These are phyloP conservation scores for Rhodotorula toruloides DNA, from an alignment of 768 basidiomycete species.

Conservation along the genomic window DNA sequence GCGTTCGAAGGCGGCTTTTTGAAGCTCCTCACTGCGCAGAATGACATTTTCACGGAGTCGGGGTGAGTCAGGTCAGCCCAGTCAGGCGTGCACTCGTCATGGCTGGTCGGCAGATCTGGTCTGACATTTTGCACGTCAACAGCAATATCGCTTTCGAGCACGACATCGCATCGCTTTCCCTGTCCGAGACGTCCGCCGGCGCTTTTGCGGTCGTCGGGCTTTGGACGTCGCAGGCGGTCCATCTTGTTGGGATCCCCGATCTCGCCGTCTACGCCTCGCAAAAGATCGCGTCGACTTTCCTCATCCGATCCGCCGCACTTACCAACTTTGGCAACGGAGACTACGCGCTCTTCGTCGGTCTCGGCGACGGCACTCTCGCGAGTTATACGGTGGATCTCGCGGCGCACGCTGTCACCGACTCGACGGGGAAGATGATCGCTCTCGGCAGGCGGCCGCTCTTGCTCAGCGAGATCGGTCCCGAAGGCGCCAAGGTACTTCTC, in stretches of 20 bases:
- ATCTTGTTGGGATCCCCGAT: constrained; percentile 54
- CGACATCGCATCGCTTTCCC: constrained; percentile 69
- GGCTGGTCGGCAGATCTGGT: background rate
- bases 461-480: constrained; percentile 53
- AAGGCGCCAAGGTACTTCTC: constrained; percentile 56
- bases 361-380: constrained; percentile 68
- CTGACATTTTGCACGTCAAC: background rate
- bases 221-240: constrained; percentile 65
- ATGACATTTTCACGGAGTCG: too few relatives aligned
- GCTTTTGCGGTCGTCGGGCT: constrained; percentile 61
- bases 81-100: background rate
- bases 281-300: constrained; percentile 50
- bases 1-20: constrained; percentile 46
- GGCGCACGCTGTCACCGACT: background rate
- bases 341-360: constrained; percentile 58
- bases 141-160: constrained; percentile 31
- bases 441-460: constrained; percentile 65
- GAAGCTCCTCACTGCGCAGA: constrained; percentile 54
- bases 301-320: constrained; percentile 47
- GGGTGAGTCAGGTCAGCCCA: too few relatives aligned
- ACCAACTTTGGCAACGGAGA: constrained; percentile 56
- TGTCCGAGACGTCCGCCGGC: constrained; percentile 56
- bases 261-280: constrained; percentile 40
- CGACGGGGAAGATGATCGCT: constrained; percentile 58
- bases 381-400: constrained; percentile 52